These are phyloP conservation scores for Chlamydomonas schloesseri DNA, from an alignment of 139 green algal genomes.

Conservation along the genomic window DNA sequence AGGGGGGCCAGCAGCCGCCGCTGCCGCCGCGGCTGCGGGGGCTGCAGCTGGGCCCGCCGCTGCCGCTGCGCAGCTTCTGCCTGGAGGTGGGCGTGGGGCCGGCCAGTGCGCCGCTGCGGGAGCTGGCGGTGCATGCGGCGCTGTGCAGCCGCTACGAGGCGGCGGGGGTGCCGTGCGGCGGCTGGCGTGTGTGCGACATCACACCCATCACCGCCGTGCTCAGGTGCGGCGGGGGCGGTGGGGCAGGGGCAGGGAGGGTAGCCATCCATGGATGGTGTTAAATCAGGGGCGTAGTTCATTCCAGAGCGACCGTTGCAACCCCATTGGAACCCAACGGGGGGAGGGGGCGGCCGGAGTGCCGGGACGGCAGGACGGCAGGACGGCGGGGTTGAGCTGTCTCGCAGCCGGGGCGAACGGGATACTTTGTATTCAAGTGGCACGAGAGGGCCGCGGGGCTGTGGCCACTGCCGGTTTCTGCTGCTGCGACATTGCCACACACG, in stretches of 20 bases:
- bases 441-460: too few relatives aligned
- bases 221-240: background rate
- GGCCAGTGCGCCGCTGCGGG: background rate
- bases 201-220: background rate
- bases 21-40: background rate
- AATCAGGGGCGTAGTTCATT: too few relatives aligned
- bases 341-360: too few relatives aligned
- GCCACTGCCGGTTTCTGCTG: too few relatives aligned
- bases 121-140: background rate
- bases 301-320: too few relatives aligned
- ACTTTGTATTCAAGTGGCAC: too few relatives aligned
- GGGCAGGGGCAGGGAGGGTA: background rate
- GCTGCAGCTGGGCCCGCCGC: background rate
- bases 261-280: background rate
- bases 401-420: background rate
- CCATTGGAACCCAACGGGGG: too few relatives aligned
- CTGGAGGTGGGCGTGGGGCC: background rate
- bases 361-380: too few relatives aligned
- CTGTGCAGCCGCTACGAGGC: background rate
- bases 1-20: too few relatives aligned
- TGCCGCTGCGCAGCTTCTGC: background rate
- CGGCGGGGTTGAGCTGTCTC: too few relatives aligned
- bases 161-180: background rate
- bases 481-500: too few relatives aligned
- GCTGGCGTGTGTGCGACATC: slow-evolving; percentile 11